Conservation (phyloP, 2,329 filamentous ascomycete species). For the Lachnellula willkommii region DNA sequence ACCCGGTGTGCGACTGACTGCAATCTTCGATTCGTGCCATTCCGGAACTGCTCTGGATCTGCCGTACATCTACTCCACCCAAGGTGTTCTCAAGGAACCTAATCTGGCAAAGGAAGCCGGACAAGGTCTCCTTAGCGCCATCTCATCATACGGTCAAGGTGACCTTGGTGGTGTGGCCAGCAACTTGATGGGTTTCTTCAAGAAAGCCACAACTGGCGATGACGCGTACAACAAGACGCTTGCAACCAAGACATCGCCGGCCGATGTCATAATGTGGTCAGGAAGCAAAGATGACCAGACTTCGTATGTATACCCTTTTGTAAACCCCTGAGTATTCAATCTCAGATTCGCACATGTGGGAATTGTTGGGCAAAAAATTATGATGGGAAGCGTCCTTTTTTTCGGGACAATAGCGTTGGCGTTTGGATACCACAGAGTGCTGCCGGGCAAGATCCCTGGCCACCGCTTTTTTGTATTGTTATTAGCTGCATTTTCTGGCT, state of each 20-base stretch:
- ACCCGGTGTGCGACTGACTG: constrained; percentile 71
- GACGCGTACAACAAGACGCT: constrained; percentile 73
- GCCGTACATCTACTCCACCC: constrained; percentile 53
- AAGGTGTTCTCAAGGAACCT: constrained; percentile 52
- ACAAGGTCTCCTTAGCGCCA: constrained; percentile 53
- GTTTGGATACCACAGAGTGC: constrained; percentile 17
- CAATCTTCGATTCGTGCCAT: constrained; percentile 64
- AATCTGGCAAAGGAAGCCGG: constrained; percentile 35
- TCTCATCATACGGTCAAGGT: constrained; percentile 66
- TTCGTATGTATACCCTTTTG: constrained; percentile 55
- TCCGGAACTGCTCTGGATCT: constrained; percentile 60
- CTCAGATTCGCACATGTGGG: constrained; percentile 55
- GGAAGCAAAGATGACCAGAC: constrained; percentile 95
- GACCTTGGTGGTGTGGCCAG: constrained; percentile 76
- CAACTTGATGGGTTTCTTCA: constrained; percentile 74
- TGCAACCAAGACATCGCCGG: constrained; percentile 84
- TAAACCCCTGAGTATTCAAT: constrained; percentile 56
- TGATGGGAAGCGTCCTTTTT: constrained; percentile 51
- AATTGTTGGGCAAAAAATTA: constrained; percentile 54
- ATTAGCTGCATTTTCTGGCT: constrained; percentile 10
- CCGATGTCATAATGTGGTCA: constrained; percentile 96
- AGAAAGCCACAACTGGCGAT: constrained; percentile 75
- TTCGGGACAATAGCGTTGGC: constrained; percentile 35
- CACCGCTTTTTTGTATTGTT: constrained; percentile 7
- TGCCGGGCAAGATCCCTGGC: constrained; percentile 17